Percentiles rank a stretch among this genome's conserved stretches.
Conservation (phyloP, 257 asterid genomes). For the Nicotiana tomentosiformis region DNA sequence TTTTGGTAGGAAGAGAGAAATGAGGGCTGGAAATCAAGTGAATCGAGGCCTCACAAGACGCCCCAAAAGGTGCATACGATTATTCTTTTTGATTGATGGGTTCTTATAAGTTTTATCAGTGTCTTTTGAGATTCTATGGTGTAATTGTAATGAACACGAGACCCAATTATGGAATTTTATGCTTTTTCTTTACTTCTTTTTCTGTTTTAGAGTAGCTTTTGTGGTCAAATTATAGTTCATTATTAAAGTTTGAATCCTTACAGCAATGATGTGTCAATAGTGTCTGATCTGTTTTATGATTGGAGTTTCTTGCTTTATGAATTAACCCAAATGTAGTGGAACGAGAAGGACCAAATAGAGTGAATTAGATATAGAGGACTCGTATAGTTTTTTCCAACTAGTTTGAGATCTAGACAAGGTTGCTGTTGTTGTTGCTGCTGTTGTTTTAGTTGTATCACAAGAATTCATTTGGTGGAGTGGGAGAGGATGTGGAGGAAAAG, state of each 20-base stretch:
- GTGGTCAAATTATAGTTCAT: background rate
- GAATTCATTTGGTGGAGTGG: background rate
- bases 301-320: background rate
- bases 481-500: background rate
- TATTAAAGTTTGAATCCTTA: background rate
- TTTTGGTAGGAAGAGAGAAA: constrained; percentile 34
- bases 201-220: background rate
- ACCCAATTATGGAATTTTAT: background rate
- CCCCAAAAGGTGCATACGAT: constrained; percentile 26
- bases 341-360: background rate
- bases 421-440: no score
- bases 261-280: background rate
- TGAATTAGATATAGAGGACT: background rate
- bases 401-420: background rate
- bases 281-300: background rate
- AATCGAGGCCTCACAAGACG: constrained; percentile 25
- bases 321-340: background rate
- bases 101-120: background rate
- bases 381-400: background rate
- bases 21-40: constrained; percentile 22
- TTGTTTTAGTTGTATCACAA: background rate
- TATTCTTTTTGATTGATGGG: background rate
- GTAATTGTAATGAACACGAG: background rate
- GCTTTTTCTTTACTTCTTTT: background rate
- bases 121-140: background rate